Evolutionary conservation across 768 basidiomycete species (phyloP).

Genomic region (Coprinopsis sp.): DNA sequence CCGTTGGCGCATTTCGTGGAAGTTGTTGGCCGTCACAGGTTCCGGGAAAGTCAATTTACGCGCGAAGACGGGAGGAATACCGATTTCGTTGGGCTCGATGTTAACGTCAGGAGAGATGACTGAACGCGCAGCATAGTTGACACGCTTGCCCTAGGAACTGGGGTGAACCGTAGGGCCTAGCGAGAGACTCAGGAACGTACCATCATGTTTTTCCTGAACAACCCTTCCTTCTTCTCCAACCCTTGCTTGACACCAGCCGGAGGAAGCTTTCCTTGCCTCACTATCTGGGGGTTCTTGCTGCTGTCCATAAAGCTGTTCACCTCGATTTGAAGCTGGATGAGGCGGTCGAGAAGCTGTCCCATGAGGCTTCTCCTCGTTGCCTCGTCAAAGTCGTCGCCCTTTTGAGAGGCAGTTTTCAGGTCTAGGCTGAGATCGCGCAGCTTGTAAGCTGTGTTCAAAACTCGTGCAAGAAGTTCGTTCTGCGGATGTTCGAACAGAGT

Average conservation of each 20-base stretch:
- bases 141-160: slow-evolving; percentile 82
- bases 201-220: slow-evolving; percentile 99
- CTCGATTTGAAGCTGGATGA: slow-evolving; percentile 89
- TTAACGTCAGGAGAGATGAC: slow-evolving; percentile 99
- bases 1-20: slow-evolving; percentile 79
- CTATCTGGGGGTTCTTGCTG: slow-evolving; percentile 85
- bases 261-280: slow-evolving; percentile 84
- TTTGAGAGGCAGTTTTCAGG: slow-evolving; percentile 56
- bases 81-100: slow-evolving; percentile 98
- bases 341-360: slow-evolving; percentile 64
- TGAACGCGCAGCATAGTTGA: slow-evolving; percentile 99
- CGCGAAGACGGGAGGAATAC: slow-evolving; percentile 96
- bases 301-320: slow-evolving; percentile 98
- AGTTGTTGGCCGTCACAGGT: slow-evolving; percentile 89
- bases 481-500: slow-evolving; percentile 94
- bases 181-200: slow-evolving; percentile 36
- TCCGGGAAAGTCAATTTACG: slow-evolving; percentile 96
- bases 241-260: slow-evolving; percentile 94
- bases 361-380: slow-evolving; percentile 51
- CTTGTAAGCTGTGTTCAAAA: slow-evolving; percentile 76
- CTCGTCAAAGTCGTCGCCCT: slow-evolving; percentile 51
- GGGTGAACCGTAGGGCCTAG: not conserved
- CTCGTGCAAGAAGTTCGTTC: slow-evolving; percentile 80
- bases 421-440: slow-evolving; percentile 72
- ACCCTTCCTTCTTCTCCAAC: slow-evolving; percentile 96